These are phyloP conservation scores for Mycosphaerella sp. DNA, from an alignment of 2,329 filamentous ascomycete species.

Conservation along the genomic window DNA sequence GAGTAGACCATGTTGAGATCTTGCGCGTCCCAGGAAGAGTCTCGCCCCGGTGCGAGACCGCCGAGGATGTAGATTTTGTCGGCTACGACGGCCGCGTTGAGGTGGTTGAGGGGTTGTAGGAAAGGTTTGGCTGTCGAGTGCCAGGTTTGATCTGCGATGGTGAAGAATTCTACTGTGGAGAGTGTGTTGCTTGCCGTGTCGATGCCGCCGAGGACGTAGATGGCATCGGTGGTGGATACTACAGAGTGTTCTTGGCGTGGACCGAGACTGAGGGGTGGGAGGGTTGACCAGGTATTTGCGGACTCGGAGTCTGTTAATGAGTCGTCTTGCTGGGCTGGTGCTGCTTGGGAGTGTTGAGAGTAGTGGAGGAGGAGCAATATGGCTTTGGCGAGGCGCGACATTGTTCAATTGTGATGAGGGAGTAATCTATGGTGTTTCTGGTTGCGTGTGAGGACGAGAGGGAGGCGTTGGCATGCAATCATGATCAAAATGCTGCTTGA, in stretches of 20 bases:
- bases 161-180: conserved; percentile 1
- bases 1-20: conserved; percentile 2
- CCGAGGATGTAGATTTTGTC: conserved; percentile 7
- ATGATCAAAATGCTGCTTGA: no score
- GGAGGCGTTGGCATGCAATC: no score
- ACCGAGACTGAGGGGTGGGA: background rate
- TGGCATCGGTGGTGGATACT: conserved; percentile 4
- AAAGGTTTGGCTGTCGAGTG: conserved; percentile 4
- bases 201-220: conserved; percentile 8
- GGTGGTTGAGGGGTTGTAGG: conserved; percentile 3
- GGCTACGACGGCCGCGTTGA: conserved; percentile 6
- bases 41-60: conserved; percentile 1
- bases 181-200: background rate
- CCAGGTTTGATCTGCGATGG: conserved; percentile 1
- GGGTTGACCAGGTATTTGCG: background rate
- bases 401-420: no score
- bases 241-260: conserved; percentile 9
- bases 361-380: no score
- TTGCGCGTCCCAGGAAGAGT: conserved; percentile 4
- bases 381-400: no score
- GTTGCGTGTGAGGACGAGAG: no score
- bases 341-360: no score
- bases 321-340: no score
- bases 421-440: no score
- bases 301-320: no score